Evolutionary conservation across 306 rosid genomes (phyloP).

Genomic region (Quercus cerris): DNA sequence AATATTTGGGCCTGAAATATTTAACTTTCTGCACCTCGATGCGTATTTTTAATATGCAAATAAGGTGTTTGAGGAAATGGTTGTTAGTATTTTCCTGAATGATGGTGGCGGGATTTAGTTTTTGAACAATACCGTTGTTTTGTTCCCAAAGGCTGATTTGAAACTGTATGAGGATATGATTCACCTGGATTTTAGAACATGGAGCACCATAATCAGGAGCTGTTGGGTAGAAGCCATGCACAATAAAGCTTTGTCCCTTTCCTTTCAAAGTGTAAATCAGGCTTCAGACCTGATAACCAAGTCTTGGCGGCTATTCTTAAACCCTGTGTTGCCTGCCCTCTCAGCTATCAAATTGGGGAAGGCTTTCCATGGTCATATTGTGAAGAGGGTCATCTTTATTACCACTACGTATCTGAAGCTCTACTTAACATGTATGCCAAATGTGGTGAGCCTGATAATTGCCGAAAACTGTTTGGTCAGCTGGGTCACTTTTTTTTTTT

Average conservation of each 20-base stretch:
- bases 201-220: constrained; percentile 43
- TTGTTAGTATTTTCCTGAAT: constrained; percentile 46
- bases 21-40: constrained; percentile 64
- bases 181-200: constrained; percentile 36
- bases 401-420: constrained; percentile 60
- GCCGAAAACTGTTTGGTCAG: constrained; percentile 55
- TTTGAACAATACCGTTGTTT: too few relatives aligned
- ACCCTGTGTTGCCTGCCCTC: constrained; percentile 62
- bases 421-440: constrained; percentile 85
- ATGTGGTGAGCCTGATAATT: constrained; percentile 58
- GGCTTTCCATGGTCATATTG: constrained; percentile 55
- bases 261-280: constrained; percentile 34
- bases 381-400: constrained; percentile 65
- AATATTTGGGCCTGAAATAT: constrained; percentile 39
- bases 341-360: constrained; percentile 52
- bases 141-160: not conserved
- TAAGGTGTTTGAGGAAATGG: constrained; percentile 65
- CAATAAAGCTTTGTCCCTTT: constrained; percentile 53
- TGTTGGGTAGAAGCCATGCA: constrained; percentile 40
- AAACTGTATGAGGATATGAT: constrained; percentile 33
- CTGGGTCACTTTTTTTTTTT: constrained; percentile 40
- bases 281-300: constrained; percentile 44
- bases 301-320: constrained; percentile 61
- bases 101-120: too few relatives aligned
- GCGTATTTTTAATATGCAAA: constrained; percentile 48